These are phyloP conservation scores for Didymella segeticola DNA, from an alignment of 2,329 filamentous ascomycete species.

Conservation along the genomic window DNA sequence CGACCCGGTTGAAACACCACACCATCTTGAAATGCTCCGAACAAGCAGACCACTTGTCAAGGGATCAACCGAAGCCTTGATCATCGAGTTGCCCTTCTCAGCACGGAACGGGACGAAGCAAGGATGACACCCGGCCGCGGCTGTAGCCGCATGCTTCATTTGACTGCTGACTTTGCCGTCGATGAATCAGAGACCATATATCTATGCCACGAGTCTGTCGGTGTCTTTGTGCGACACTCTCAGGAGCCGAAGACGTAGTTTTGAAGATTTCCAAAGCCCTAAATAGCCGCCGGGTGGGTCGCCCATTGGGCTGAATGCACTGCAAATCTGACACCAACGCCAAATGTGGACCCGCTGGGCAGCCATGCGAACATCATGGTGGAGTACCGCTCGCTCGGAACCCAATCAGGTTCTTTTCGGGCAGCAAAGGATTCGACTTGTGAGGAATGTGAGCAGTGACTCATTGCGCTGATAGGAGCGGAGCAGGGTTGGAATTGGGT, in stretches of 20 bases:
- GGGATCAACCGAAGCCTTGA: slow-evolving; percentile 4
- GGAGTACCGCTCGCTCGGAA: slow-evolving; percentile 24
- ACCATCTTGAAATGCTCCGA: not conserved
- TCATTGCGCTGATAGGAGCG: slow-evolving; percentile 24
- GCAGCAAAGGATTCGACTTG: slow-evolving; percentile 28
- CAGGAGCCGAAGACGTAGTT: slow-evolving; percentile 4
- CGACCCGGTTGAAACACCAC: slow-evolving; percentile 4
- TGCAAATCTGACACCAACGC: slow-evolving; percentile 24
- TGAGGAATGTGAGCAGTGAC: slow-evolving; percentile 26
- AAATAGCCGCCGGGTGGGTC: slow-evolving; percentile 35
- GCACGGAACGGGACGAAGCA: slow-evolving; percentile 15
- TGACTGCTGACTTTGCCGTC: not conserved
- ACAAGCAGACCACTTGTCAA: not conserved
- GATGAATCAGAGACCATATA: slow-evolving; percentile 13
- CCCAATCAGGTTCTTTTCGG: slow-evolving; percentile 34
- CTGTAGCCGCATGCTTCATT: slow-evolving; percentile 8
- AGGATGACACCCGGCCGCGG: slow-evolving; percentile 5
- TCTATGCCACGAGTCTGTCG: slow-evolving; percentile 5
- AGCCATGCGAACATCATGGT: slow-evolving; percentile 33
- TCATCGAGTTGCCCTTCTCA: slow-evolving; percentile 9
- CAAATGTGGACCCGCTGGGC: slow-evolving; percentile 37
- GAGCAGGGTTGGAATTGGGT: slow-evolving; percentile 6
- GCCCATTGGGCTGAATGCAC: slow-evolving; percentile 28
- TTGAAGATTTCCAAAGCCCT: slow-evolving; percentile 18
- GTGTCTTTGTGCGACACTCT: slow-evolving; percentile 6